These are phyloP conservation scores for Crithidia sp. DNA, from an alignment of 208 protist species.

Conservation along the genomic window DNA sequence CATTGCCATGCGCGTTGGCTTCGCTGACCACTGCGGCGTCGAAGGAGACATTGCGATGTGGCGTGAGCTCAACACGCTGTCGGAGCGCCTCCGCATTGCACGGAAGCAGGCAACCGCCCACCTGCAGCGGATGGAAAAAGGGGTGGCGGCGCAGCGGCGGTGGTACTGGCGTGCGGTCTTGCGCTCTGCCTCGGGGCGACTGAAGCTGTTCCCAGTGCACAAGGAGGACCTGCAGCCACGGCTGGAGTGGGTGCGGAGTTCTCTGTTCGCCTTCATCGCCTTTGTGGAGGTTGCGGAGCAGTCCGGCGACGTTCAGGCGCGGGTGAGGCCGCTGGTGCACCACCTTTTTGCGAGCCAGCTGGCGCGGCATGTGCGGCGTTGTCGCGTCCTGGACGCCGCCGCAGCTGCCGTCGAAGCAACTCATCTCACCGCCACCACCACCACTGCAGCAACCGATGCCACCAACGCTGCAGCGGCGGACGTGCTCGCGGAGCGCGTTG, in stretches of 20 bases:
- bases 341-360: slow-evolving; percentile 78
- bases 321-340: slow-evolving; percentile 54
- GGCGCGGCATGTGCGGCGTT: slow-evolving; percentile 32
- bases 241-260: slow-evolving; percentile 85
- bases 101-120: slow-evolving; percentile 59
- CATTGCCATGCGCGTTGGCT: slow-evolving; percentile 71
- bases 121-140: slow-evolving; percentile 80
- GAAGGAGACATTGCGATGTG: slow-evolving; percentile 83
- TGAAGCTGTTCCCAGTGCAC: slow-evolving; percentile 79
- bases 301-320: slow-evolving; percentile 54
- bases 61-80: slow-evolving; percentile 86
- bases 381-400: slow-evolving; percentile 17
- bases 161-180: slow-evolving; percentile 91
- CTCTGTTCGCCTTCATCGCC: slow-evolving; percentile 79
- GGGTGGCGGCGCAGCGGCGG: slow-evolving; percentile 77
- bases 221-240: slow-evolving; percentile 74
- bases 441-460: neutral
- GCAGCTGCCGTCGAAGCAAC: neutral
- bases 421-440: neutral
- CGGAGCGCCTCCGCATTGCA: slow-evolving; percentile 64
- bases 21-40: slow-evolving; percentile 69
- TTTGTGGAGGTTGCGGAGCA: slow-evolving; percentile 76
- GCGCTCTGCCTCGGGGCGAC: slow-evolving; percentile 53
- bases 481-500: slow-evolving; percentile 11
- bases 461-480: neutral